These are phyloP conservation scores for Leccinum rimulosum DNA, from an alignment of 768 basidiomycete species.

Conservation along the genomic window DNA sequence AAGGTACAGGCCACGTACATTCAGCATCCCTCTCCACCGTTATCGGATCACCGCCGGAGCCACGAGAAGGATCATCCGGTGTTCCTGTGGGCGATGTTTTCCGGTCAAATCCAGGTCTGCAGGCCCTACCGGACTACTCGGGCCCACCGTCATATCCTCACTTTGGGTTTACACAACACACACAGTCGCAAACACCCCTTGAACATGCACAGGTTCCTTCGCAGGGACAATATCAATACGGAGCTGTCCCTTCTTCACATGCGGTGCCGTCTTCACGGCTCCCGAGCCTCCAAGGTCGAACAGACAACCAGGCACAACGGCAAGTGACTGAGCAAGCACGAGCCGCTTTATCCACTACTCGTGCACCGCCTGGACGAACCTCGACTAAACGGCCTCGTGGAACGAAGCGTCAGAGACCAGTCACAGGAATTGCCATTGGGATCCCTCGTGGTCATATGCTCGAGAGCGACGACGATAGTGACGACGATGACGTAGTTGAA, in stretches of 20 bases:
- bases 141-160: constrained; percentile 3
- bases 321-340: constrained; percentile 1
- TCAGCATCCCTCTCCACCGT: constrained; percentile 29
- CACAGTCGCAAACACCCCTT: constrained; percentile 6
- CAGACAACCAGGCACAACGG: not conserved
- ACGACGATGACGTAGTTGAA: constrained; percentile 29
- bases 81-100: not conserved
- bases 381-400: constrained; percentile 22
- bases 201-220: not conserved
- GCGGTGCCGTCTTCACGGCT: constrained; percentile 1
- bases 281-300: not conserved
- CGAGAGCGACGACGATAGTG: constrained; percentile 32
- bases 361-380: constrained; percentile 3
- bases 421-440: not conserved
- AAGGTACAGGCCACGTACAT: constrained; percentile 11
- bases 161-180: constrained; percentile 4
- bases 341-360: not conserved
- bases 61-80: not conserved
- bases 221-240: constrained; percentile 13
- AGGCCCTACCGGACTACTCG: constrained; percentile 1
- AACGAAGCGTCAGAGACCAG: constrained; percentile 21
- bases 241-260: constrained; percentile 1
- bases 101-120: not conserved
- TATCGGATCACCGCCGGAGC: constrained; percentile 15
- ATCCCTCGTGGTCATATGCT: constrained; percentile 1